Percentiles rank a stretch among this genome's conserved stretches.
phyloP scores from a whole-genome alignment of 1,139 yeast species.

The Lodderomyces pseudojiufengensis region DNA sequence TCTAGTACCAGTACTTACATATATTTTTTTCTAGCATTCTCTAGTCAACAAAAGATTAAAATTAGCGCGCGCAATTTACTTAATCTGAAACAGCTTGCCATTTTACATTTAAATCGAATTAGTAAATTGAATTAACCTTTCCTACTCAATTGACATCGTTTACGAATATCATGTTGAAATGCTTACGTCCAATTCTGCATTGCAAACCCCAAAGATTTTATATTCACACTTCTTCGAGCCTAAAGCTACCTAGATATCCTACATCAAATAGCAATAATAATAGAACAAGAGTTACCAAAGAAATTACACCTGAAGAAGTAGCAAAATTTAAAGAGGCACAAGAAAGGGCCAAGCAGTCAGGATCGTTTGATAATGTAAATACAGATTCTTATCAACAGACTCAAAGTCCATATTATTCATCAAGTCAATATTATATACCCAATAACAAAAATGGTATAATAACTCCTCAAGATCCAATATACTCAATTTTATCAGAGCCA shows the following conservation, averaged over 20 bases:
- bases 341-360: conserved; percentile 11
- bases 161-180: too few relatives aligned
- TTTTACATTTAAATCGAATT: too few relatives aligned
- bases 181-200: too few relatives aligned
- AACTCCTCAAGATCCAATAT: conserved; percentile 53
- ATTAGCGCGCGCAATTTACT: too few relatives aligned
- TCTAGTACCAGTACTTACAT: too few relatives aligned
- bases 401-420: neutral
- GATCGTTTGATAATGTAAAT: neutral
- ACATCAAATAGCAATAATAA: conserved; percentile 9
- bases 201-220: too few relatives aligned
- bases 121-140: too few relatives aligned
- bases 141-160: too few relatives aligned
- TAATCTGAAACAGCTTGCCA: too few relatives aligned
- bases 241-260: conserved; percentile 6
- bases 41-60: too few relatives aligned
- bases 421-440: conserved; percentile 23
- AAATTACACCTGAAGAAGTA: conserved; percentile 40
- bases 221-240: conserved; percentile 5
- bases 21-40: too few relatives aligned
- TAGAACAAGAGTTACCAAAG: conserved; percentile 31
- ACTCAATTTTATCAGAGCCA: conserved; percentile 64
- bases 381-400: conserved; percentile 11
- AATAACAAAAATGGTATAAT: conserved; percentile 47
- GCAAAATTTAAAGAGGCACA: conserved; percentile 20